Conservation (phyloP, 345 rosid species). For the Hevea brasiliensis region DNA sequence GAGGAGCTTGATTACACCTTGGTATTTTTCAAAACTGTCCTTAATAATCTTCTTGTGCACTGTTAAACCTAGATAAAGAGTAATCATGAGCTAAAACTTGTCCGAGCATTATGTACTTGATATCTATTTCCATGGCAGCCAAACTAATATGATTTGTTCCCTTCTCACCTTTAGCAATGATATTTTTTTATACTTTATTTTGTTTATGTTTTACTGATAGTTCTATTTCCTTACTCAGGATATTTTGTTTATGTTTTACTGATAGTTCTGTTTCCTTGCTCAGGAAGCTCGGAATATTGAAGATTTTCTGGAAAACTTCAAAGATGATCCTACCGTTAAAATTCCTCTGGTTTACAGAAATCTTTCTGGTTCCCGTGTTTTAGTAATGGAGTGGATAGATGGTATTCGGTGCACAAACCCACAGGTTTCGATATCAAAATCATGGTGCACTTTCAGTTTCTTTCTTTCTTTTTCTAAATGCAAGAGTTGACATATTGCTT, state of each 20-base stretch:
- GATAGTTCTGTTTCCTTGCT: slow-evolving; percentile 7
- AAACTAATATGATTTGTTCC: not conserved
- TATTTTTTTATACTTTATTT: not conserved
- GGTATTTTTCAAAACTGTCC: slow-evolving; percentile 49
- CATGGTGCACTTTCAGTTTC: slow-evolving; percentile 12
- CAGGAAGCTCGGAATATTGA: slow-evolving; percentile 97
- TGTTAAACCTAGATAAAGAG: not conserved
- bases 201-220: slow-evolving; percentile 12
- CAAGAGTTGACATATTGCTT: slow-evolving; percentile 20
- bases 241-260: slow-evolving; percentile 13
- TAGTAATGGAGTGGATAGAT: slow-evolving; percentile 99
- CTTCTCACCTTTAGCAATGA: not conserved
- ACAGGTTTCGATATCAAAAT: slow-evolving; percentile 51
- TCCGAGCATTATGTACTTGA: not conserved
- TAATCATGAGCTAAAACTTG: not conserved
- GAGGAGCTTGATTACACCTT: slow-evolving; percentile 98
- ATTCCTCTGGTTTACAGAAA: slow-evolving; percentile 83
- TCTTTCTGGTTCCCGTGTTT: slow-evolving; percentile 87
- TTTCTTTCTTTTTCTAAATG: slow-evolving; percentile 9
- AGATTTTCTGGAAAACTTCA: slow-evolving; percentile 91
- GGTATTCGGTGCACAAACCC: slow-evolving; percentile 97
- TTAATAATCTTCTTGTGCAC: not conserved
- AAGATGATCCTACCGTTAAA: slow-evolving; percentile 90
- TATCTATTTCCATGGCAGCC: not conserved
- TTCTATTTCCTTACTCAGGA: slow-evolving; percentile 47